phyloP scores from a whole-genome alignment of 2,329 filamentous ascomycete species.

The Penicillium sp. region DNA sequence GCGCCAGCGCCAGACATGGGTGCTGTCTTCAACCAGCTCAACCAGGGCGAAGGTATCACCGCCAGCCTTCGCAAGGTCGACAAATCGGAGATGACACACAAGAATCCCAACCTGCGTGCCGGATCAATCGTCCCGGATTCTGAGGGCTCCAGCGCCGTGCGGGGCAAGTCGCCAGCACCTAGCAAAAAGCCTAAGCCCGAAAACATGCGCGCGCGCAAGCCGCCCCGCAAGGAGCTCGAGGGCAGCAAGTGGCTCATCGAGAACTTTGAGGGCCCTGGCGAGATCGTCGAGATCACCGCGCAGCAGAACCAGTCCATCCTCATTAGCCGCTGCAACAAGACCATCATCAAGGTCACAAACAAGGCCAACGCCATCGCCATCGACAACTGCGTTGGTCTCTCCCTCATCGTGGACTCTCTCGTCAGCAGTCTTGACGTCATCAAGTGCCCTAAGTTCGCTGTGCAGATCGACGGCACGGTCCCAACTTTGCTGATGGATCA shows the following conservation, averaged over 20 bases:
- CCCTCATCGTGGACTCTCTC: constrained; percentile 82
- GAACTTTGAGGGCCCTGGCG: constrained; percentile 77
- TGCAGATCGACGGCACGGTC: constrained; percentile 83
- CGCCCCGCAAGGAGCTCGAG: constrained; percentile 72
- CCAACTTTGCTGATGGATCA: constrained; percentile 91
- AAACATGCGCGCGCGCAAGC: constrained; percentile 80
- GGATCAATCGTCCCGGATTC: constrained; percentile 61
- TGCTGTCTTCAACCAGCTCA: constrained; percentile 88
- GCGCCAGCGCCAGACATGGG: constrained; percentile 68
- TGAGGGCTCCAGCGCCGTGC: constrained; percentile 49
- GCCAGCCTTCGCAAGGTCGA: constrained; percentile 89
- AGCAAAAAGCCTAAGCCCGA: constrained; percentile 84
- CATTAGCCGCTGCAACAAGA: constrained; percentile 87
- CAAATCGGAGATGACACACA: constrained; percentile 95
- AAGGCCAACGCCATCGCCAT: constrained; percentile 97
- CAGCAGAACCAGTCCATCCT: constrained; percentile 83
- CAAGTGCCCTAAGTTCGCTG: constrained; percentile 88
- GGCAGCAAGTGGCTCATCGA: constrained; percentile 96
- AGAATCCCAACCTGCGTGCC: constrained; percentile 84
- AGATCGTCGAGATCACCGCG: constrained; percentile 77
- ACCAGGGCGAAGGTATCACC: constrained; percentile 85
- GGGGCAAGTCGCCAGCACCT: constrained; percentile 78
- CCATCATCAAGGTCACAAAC: constrained; percentile 81
- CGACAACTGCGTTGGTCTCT: constrained; percentile 82
- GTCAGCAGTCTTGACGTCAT: constrained; percentile 92